phyloP scores from a whole-genome alignment of 2,329 filamentous ascomycete species.

The Cytospora piceicola region DNA sequence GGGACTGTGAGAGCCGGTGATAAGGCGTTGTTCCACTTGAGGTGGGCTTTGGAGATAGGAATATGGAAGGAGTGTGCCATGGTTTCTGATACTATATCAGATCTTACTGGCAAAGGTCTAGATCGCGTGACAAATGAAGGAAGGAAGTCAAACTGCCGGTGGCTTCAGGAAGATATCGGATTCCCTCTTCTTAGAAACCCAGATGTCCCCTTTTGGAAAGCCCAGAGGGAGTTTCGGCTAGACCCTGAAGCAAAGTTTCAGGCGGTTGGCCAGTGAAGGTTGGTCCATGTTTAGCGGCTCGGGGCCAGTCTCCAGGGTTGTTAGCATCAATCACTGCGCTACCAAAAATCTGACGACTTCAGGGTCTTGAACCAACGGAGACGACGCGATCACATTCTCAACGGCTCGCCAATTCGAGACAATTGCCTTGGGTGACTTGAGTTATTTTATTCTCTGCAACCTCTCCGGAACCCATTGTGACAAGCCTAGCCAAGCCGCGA shows the following conservation, averaged over 20 bases:
- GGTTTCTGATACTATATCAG: not conserved
- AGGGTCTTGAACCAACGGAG: not conserved
- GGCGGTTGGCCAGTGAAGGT: conserved; percentile 5
- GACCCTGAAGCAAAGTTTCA: not conserved
- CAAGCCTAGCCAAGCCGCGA: not conserved
- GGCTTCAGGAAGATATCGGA: too few species aligned
- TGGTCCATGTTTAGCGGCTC: conserved; percentile 8
- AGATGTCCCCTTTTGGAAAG: too few species aligned
- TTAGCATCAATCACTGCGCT: not conserved
- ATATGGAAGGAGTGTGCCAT: conserved; percentile 38
- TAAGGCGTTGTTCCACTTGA: conserved; percentile 54
- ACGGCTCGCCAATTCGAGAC: not conserved
- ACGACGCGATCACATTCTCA: conserved; percentile 10
- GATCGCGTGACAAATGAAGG: not conserved
- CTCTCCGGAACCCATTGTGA: not conserved
- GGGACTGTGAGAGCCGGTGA: conserved; percentile 50
- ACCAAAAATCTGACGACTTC: not conserved
- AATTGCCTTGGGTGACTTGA: not conserved
- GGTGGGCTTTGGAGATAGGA: conserved; percentile 41
- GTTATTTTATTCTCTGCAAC: not conserved
- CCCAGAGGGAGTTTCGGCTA: not conserved
- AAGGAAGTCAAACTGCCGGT: too few species aligned
- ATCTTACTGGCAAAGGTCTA: not conserved
- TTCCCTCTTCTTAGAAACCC: too few species aligned
- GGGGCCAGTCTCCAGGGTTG: not conserved